A percentile compares a stretch with the other conserved stretches of the same genome.
Evolutionary conservation across 2,329 filamentous ascomycete genomes (phyloP).

Genomic region (Fusarium sp.): DNA sequence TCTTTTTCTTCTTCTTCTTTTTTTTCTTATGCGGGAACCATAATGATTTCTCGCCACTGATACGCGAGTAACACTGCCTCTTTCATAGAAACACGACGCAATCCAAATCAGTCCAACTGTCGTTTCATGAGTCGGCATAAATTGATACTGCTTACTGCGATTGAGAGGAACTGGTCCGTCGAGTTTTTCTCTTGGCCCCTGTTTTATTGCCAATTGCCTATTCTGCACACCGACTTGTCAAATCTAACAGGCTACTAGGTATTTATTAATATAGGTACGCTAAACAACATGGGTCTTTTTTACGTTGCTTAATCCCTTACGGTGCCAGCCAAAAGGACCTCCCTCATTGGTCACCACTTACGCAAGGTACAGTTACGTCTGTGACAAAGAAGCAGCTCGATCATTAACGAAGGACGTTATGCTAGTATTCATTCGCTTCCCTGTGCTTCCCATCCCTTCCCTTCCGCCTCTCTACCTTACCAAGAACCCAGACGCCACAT

Average conservation of each 20-base stretch:
- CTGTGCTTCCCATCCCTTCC: not conserved
- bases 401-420: not conserved
- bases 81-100: not conserved
- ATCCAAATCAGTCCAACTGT: not conserved
- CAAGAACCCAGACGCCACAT: not conserved
- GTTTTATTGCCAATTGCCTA: constrained; percentile 18
- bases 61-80: constrained; percentile 7
- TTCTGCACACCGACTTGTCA: constrained; percentile 32
- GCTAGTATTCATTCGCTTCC: not conserved
- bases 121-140: not conserved
- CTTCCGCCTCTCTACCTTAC: not conserved
- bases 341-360: not conserved
- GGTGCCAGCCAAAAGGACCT: not conserved
- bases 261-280: too few relatives aligned
- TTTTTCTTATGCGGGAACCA: not conserved
- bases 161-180: not conserved
- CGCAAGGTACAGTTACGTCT: not conserved
- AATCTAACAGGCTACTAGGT: not conserved
- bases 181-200: not conserved
- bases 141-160: not conserved
- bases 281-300: not conserved
- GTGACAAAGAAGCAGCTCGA: not conserved
- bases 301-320: not conserved
- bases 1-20: too few relatives aligned
- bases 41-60: constrained; percentile 11